These are phyloP conservation scores for Giardia duodenalis DNA, from an alignment of 208 protist genomes.

Conservation along the genomic window DNA sequence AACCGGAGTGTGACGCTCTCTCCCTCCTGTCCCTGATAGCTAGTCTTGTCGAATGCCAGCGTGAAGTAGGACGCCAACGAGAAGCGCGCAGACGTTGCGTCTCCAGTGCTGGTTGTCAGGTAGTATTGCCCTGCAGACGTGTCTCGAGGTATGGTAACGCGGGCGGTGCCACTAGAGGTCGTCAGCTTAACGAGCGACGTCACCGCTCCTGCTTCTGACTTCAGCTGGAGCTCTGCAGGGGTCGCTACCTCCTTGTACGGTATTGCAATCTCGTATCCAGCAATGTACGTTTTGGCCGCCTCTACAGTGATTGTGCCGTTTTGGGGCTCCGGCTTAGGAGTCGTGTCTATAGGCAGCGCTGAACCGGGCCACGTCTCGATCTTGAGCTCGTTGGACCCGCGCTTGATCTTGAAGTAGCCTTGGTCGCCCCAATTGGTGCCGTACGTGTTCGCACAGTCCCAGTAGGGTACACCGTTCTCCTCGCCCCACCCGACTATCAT, in stretches of 20 bases:
- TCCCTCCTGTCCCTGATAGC: background rate
- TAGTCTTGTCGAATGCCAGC: background rate
- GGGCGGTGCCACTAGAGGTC: background rate
- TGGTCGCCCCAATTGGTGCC: background rate
- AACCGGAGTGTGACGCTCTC: too few species aligned
- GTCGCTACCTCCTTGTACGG: background rate
- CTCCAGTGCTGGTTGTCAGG: background rate
- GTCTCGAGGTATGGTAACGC: background rate
- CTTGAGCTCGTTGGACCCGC: background rate
- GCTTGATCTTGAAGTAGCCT: background rate
- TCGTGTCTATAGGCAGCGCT: background rate
- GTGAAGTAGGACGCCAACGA: background rate
- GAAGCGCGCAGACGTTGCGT: background rate
- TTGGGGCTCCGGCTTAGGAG: background rate
- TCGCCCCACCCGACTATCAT: conserved; percentile 10
- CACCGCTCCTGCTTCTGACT: background rate
- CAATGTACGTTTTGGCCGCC: background rate
- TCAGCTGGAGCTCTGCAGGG: background rate
- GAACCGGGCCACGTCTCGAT: background rate
- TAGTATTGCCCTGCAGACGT: background rate
- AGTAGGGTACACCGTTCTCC: conserved; percentile 9
- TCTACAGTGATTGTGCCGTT: background rate
- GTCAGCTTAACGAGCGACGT: background rate
- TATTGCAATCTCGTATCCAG: background rate
- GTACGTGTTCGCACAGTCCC: background rate